Evolutionary conservation across 2,329 filamentous ascomycete genomes (phyloP).

Genomic region (Fusarium kyushuense): DNA sequence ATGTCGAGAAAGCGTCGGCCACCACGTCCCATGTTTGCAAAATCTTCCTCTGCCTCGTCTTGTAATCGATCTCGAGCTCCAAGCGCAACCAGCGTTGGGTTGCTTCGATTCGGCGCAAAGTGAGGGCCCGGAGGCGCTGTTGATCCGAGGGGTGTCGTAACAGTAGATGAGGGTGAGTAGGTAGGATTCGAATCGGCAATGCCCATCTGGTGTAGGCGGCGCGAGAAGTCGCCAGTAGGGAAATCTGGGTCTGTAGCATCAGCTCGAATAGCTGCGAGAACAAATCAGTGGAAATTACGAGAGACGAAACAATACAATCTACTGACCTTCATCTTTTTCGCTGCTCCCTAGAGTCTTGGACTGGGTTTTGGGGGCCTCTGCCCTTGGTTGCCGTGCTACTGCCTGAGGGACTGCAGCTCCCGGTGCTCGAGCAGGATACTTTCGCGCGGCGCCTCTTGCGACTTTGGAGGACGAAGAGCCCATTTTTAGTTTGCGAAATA

Average conservation of each 20-base stretch:
- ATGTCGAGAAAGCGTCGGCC: slow-evolving; percentile 62
- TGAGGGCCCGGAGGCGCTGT: slow-evolving; percentile 43
- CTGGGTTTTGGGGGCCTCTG: slow-evolving; percentile 24
- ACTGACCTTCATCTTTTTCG: slow-evolving; percentile 41
- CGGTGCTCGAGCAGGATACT: slow-evolving; percentile 58
- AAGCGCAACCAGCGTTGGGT: slow-evolving; percentile 63
- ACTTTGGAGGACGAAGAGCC: slow-evolving; percentile 62
- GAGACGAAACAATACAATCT: not conserved
- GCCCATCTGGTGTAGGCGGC: slow-evolving; percentile 66
- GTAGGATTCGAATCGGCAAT: slow-evolving; percentile 67
- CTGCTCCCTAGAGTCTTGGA: slow-evolving; percentile 28
- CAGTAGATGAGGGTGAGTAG: slow-evolving; percentile 65
- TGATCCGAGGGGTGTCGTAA: slow-evolving; percentile 40
- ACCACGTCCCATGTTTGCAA: slow-evolving; percentile 54
- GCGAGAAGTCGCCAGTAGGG: slow-evolving; percentile 60
- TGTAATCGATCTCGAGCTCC: slow-evolving; percentile 62
- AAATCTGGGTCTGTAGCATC: slow-evolving; percentile 59
- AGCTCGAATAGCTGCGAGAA: slow-evolving; percentile 53
- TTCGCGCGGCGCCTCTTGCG: slow-evolving; percentile 55
- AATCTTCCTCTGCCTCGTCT: slow-evolving; percentile 58
- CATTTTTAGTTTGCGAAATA: slow-evolving; percentile 47
- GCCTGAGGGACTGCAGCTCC: slow-evolving; percentile 41
- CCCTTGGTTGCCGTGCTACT: slow-evolving; percentile 33
- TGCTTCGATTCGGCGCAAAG: slow-evolving; percentile 52
- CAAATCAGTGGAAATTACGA: slow-evolving; percentile 20